Evolutionary conservation across 306 rosid genomes (phyloP).

Genomic region (Prunus mira): DNA sequence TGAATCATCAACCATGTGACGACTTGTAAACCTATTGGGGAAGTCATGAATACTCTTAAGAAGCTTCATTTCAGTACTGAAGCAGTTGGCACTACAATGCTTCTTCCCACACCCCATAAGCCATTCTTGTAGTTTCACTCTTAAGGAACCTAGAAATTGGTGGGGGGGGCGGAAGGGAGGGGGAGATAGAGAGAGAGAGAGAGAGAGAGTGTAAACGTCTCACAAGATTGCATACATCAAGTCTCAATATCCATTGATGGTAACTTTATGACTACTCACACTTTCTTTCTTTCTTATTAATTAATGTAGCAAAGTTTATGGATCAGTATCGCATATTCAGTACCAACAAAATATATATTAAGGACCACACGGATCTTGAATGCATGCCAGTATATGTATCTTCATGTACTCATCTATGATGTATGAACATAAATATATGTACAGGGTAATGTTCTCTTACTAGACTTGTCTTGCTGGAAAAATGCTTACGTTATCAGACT

Average conservation of each 20-base stretch:
- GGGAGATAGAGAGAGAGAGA: not conserved
- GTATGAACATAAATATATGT: not conserved
- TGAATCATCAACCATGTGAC: conserved; percentile 29
- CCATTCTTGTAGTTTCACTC: conserved; percentile 65
- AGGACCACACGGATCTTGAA: not conserved
- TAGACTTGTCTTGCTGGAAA: no score
- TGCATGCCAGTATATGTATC: not conserved
- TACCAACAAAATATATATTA: not conserved
- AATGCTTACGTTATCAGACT: no score
- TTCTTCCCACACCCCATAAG: conserved; percentile 65
- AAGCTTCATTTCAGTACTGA: conserved; percentile 43
- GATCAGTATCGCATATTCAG: not conserved
- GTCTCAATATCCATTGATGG: not conserved
- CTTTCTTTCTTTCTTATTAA: not conserved
- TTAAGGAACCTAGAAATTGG: conserved; percentile 54
- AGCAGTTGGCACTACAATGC: conserved; percentile 51
- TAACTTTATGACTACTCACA: not conserved
- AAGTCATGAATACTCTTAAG: conserved; percentile 62
- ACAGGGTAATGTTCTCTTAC: no score
- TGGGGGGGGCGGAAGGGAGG: accelerated
- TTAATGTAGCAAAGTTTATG: not conserved
- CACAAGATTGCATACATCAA: not conserved
- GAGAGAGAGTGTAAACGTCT: conserved; percentile 11
- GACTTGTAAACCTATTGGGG: conserved; percentile 52
- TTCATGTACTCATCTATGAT: not conserved